Evolutionary conservation across 2,329 filamentous ascomycete genomes (phyloP).

Genomic region (Aphanocladium album): DNA sequence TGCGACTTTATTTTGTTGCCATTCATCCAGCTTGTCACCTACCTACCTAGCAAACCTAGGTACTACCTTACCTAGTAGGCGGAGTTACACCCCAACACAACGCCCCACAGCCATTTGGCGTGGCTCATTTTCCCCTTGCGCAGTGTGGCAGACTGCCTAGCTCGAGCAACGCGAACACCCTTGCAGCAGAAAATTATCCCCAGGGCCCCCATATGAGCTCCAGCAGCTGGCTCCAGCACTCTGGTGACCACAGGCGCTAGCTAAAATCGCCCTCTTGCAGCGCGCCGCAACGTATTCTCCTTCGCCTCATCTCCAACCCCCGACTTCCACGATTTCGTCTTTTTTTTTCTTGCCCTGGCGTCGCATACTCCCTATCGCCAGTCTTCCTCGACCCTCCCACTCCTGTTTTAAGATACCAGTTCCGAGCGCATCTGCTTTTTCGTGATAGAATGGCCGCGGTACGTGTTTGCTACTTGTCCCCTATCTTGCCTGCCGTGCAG

Average conservation of each 20-base stretch:
- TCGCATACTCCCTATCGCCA: slow-evolving; percentile 12
- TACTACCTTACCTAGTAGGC: too few relatives aligned
- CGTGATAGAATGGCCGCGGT: slow-evolving; percentile 39
- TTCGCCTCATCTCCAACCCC: slow-evolving; percentile 13
- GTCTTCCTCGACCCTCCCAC: slow-evolving; percentile 6
- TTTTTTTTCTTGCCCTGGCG: slow-evolving; percentile 12
- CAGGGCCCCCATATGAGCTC: slow-evolving; percentile 12
- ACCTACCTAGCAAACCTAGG: too few relatives aligned
- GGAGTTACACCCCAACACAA: background rate
- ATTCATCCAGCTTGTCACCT: too few relatives aligned
- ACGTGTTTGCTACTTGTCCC: slow-evolving; percentile 24
- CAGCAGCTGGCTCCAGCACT: background rate
- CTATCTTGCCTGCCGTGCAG: slow-evolving; percentile 13
- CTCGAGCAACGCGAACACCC: background rate
- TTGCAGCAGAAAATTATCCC: slow-evolving; percentile 16
- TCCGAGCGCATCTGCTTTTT: slow-evolving; percentile 22
- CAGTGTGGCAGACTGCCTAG: background rate
- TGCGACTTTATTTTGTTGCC: too few relatives aligned
- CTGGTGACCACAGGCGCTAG: background rate
- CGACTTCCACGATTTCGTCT: slow-evolving; percentile 1
- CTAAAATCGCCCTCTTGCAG: slow-evolving; percentile 2
- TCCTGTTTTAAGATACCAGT: slow-evolving; percentile 7
- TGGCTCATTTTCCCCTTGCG: background rate
- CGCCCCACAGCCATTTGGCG: background rate
- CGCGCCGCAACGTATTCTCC: slow-evolving; percentile 7